Evolutionary conservation across 495 filamentous ascomycete genomes (phyloP), one percentile per base, ranked within the genome.

Genomic region (Rusavskia elegans): DNA sequence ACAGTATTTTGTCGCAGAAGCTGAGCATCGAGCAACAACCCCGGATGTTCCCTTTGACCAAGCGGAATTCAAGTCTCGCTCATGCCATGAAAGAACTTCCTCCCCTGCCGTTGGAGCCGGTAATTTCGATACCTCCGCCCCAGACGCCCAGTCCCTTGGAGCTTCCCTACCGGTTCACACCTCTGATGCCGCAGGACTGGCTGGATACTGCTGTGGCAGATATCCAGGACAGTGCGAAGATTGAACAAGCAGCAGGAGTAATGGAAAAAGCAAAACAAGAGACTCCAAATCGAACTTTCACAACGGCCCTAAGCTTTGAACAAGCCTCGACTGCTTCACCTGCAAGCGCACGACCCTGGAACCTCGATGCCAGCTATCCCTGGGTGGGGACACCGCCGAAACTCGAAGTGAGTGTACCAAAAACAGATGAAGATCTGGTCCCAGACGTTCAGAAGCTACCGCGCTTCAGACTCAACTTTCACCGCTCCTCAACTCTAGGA

Each of bases 301-400:
- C 5, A 30, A 53, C 4, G 39, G 50, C n/a, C 30, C 16, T 27
- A 14, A 20, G n/a, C 0, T 25, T 30, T 46, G 51, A 54, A 2
- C 53, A 49, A 40, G 48, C 25, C 2, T 55, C 51, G 2, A 32
- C 49, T 35, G 35, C 48, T 17, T 59, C 57, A 25, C 51, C 50
- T 4, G 52, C 45, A 25, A 50, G 40, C 32, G 56, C 59, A 25
- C 40, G 59, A 30, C 59, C 59, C n/a, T 62, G 59, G 59, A 62
- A 62, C 30, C 30, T 53, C 14, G 59, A 62, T 35, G 48, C 54
- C 21, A 62, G 45, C 39, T 62, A 62, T 48, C 59, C 59, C 5
- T 62, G 59, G 59, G 53, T n/a, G 30, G 44, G 59, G 21, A 45
- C 57, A 36, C 42, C 50, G 29, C 55, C 54, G 19, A 45, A 55